Evolutionary conservation across 2,329 filamentous ascomycete species (phyloP), one percentile per base, ranked within the genome.

Genomic region (Venturia asperata): DNA sequence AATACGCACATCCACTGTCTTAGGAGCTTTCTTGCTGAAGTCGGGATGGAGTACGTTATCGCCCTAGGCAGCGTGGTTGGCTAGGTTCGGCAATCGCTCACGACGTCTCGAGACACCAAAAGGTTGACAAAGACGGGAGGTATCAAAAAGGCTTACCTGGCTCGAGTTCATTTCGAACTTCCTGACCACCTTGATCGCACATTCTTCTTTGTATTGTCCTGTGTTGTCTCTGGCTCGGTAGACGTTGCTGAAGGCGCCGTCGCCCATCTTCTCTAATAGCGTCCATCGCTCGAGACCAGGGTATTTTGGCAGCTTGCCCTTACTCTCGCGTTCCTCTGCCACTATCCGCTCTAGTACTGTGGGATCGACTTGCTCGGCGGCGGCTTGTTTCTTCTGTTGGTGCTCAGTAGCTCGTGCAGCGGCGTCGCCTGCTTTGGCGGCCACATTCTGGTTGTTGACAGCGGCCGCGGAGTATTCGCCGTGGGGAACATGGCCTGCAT

Each of bases 131-230:
- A 64, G 63, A 49, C 27, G 63, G 34, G 52, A 60, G 34, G 19
- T 3, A 42, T 41, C 24, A n/a, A 55, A 47, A 63, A 3, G 11
- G 27, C 92, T 85, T 85, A 99, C 94, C 91, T 97, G 94, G 82
- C 89, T 92, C 70, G 88, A 92, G 79, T 96, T 97, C 91, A 99
- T 97, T 79, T 99, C 94, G 76, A 91, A 97, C 80, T 97, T 97
- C 74, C 94, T 89, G 69, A 99, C 94, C 63, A 99, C 94, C 78
- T 99, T 99, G 83, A 99, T 97, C 71, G 93, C 94, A 42, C 94
- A 92, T 74, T 97, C 88, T 69, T 85, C 86, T n/a, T 34, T 34
- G 68, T 85, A 84, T 68, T 87, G 81, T 49, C 90, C 89, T 6
- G 86, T 83, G 58, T 77, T 82, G 75, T 99, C 94, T 70, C 83